Evolutionary conservation across 1,139 yeast species (phyloP).

Genomic region (Saccharomyces hybrid): DNA sequence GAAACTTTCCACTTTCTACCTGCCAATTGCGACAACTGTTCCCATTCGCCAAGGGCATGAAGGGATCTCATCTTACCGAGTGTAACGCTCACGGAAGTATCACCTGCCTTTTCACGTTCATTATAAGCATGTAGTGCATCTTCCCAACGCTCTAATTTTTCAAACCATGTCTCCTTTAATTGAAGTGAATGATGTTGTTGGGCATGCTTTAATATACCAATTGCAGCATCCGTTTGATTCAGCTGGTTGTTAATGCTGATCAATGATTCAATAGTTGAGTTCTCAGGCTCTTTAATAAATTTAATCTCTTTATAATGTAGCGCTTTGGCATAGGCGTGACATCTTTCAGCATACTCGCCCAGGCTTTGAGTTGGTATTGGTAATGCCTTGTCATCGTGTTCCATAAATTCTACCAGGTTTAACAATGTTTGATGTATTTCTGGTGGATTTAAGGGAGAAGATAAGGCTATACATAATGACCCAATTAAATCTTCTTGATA

Average conservation of each 20-base stretch:
- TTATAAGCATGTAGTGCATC: constrained; percentile 90
- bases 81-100: constrained; percentile 59
- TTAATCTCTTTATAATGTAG: constrained; percentile 92
- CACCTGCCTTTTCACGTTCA: constrained; percentile 51
- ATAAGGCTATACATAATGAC: constrained; percentile 77
- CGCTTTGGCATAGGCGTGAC: constrained; percentile 97
- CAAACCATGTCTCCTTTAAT: constrained; percentile 95
- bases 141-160: constrained; percentile 94
- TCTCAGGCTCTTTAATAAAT: constrained; percentile 86
- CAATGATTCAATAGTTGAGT: constrained; percentile 86
- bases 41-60: constrained; percentile 99
- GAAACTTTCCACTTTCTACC: constrained; percentile 78
- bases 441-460: constrained; percentile 90
- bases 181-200: constrained; percentile 89
- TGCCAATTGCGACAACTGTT: constrained; percentile 78
- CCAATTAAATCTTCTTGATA: constrained; percentile 87
- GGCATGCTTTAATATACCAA: constrained; percentile 92
- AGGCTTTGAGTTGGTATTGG: constrained; percentile 85
- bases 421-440: constrained; percentile 87
- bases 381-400: constrained; percentile 89
- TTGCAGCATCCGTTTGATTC: constrained; percentile 96
- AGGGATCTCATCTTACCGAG: constrained; percentile 98
- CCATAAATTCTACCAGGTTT: constrained; percentile 93
- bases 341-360: constrained; percentile 88
- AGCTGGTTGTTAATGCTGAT: constrained; percentile 89